Evolutionary conservation across 2,329 filamentous ascomycete genomes (phyloP).

Genomic region (Botryotinia calthae): DNA sequence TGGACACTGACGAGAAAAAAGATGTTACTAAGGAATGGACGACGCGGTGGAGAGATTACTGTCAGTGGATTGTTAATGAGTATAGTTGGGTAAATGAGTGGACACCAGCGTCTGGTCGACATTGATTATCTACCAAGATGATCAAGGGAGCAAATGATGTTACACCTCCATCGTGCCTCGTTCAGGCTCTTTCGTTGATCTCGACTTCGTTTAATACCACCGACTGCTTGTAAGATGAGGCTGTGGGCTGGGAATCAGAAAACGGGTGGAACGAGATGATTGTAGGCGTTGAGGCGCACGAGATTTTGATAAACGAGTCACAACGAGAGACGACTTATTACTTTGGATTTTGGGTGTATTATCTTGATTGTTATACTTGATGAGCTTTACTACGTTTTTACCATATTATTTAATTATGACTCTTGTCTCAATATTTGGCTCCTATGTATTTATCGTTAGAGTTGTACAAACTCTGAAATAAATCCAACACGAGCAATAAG

Average conservation of each 20-base stretch:
- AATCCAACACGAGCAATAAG: not conserved
- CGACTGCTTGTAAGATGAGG: not conserved
- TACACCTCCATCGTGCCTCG: not conserved
- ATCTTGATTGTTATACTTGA: not conserved
- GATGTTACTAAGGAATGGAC: constrained; percentile 48
- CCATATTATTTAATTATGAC: not conserved
- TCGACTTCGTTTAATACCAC: not conserved
- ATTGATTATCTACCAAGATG: constrained; percentile 19
- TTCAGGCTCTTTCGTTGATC: not conserved
- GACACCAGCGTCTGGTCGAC: constrained; percentile 17
- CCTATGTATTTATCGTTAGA: not conserved
- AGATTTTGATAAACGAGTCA: not conserved
- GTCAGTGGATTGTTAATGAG: constrained; percentile 49
- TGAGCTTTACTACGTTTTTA: not conserved
- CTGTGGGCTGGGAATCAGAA: not conserved
- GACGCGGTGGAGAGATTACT: constrained; percentile 57
- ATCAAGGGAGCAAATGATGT: no score
- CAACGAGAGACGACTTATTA: not conserved
- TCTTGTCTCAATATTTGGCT: not conserved
- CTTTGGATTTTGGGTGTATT: not conserved
- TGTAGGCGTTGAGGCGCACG: constrained; percentile 5
- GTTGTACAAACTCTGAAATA: not conserved
- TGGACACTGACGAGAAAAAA: constrained; percentile 46
- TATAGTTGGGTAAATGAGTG: constrained; percentile 33
- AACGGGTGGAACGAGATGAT: not conserved